phyloP scores from a whole-genome alignment of 805 yeast genomes.

The Wickerhamomyces xylosicus region DNA sequence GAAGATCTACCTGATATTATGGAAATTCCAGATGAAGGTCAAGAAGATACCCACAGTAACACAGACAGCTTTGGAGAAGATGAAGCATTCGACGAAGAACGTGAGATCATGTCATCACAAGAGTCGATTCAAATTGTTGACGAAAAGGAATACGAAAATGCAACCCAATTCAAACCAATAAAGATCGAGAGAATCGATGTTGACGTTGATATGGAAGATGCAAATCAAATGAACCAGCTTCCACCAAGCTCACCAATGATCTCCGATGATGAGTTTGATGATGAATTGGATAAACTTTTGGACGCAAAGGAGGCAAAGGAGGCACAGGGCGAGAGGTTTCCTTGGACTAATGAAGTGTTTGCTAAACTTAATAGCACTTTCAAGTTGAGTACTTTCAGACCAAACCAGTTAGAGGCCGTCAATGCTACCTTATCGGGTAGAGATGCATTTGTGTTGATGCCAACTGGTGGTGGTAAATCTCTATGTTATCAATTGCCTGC shows the following conservation, averaged over 20 bases:
- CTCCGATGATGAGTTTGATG: slow-evolving; percentile 14
- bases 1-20: not conserved
- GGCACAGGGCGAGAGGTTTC: slow-evolving; percentile 13
- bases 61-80: not conserved
- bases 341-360: slow-evolving; percentile 66
- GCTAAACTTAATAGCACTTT: slow-evolving; percentile 47
- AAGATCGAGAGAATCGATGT: not conserved
- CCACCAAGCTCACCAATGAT: slow-evolving; percentile 15
- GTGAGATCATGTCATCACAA: slow-evolving; percentile 15
- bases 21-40: slow-evolving; percentile 12
- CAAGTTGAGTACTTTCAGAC: slow-evolving; percentile 56
- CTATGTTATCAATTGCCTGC: slow-evolving; percentile 95
- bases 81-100: slow-evolving; percentile 19
- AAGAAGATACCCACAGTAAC: too few species aligned
- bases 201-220: slow-evolving; percentile 12
- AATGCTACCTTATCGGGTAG: slow-evolving; percentile 64
- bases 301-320: slow-evolving; percentile 8
- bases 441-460: slow-evolving; percentile 94
- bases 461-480: slow-evolving; percentile 98
- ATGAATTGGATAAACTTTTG: slow-evolving; percentile 12
- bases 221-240: not conserved
- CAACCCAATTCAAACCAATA: not conserved
- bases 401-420: slow-evolving; percentile 81
- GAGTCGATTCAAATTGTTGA: slow-evolving; percentile 10
- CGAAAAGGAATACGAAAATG: slow-evolving; percentile 8